Conservation (phyloP, 192 early-diverging fungal genomes). For the Linnemannia elongata region DNA sequence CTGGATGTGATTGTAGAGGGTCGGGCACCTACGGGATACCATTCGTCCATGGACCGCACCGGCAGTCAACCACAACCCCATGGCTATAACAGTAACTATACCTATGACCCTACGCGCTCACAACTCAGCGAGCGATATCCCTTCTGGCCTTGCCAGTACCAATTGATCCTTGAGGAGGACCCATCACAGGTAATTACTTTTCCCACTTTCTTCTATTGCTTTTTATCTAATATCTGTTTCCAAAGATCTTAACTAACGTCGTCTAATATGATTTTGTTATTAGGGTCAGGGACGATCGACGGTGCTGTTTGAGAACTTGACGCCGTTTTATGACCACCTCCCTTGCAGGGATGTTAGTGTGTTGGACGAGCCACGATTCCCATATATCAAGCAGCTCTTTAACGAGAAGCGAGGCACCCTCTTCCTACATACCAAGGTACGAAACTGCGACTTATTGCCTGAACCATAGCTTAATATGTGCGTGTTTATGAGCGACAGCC, state of each 20-base stretch:
- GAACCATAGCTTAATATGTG: not conserved
- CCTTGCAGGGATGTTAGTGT: conserved; percentile 26
- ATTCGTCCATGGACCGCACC: not conserved
- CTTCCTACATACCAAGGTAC: conserved; percentile 29
- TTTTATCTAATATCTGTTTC: not conserved
- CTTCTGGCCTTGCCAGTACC: conserved; percentile 45
- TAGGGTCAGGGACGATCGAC: conserved; percentile 8
- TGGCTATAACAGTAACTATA: not conserved
- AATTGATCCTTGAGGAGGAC: conserved; percentile 24
- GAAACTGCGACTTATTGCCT: not conserved
- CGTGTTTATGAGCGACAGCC: no score
- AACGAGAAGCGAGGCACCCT: conserved; percentile 17
- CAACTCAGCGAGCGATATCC: conserved; percentile 27
- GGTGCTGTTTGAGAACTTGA: conserved; percentile 14
- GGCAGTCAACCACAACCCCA: not conserved
- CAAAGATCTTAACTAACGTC: not conserved
- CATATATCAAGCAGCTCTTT: conserved; percentile 9
- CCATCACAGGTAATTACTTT: not conserved
- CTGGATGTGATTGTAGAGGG: not conserved
- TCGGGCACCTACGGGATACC: not conserved
- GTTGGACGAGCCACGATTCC: conserved; percentile 27
- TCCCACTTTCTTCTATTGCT: not conserved
- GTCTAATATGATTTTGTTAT: not conserved
- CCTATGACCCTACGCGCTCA: conserved; percentile 16
- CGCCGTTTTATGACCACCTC: conserved; percentile 26